Percentiles rank a stretch among this genome's conserved stretches.
phyloP scores from a whole-genome alignment of 116 monocot genomes.

The Cymodocea nodosa region DNA sequence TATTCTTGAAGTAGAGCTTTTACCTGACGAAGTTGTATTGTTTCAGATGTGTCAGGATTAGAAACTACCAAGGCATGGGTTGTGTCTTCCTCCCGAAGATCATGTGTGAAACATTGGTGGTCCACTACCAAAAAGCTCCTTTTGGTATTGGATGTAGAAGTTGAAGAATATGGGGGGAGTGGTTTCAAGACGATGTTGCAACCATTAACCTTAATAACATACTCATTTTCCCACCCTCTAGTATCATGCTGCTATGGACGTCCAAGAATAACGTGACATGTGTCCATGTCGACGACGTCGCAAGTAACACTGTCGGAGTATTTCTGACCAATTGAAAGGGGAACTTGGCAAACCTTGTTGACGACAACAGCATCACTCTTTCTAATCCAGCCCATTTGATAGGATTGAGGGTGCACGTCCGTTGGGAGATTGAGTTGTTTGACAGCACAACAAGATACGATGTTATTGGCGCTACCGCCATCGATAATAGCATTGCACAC shows the following conservation, averaged over 20 bases:
- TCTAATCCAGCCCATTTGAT: not conserved
- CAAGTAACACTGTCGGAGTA: not conserved
- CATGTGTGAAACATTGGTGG: not conserved
- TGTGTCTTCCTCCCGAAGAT: too few species aligned
- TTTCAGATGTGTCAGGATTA: too few species aligned
- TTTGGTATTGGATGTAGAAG: too few species aligned
- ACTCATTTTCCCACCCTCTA: not conserved
- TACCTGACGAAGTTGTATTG: not conserved
- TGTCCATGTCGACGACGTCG: too few species aligned
- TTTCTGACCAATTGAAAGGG: not conserved
- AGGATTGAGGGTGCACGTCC: not conserved
- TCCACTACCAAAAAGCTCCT: too few species aligned
- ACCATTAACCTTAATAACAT: too few species aligned
- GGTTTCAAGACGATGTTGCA: too few species aligned
- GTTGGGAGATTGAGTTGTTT: not conserved
- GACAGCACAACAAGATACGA: not conserved
- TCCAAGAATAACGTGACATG: not conserved
- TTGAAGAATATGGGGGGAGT: not conserved
- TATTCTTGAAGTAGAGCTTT: not conserved
- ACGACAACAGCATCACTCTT: not conserved
- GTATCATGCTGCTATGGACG: not conserved
- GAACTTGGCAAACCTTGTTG: not conserved
- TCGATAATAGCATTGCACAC: not conserved
- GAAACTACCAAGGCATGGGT: too few species aligned
- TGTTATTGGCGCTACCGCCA: slow-evolving; percentile 1